These are phyloP conservation scores for Aquilaria sinensis DNA, from an alignment of 345 rosid genomes.

Conservation along the genomic window DNA sequence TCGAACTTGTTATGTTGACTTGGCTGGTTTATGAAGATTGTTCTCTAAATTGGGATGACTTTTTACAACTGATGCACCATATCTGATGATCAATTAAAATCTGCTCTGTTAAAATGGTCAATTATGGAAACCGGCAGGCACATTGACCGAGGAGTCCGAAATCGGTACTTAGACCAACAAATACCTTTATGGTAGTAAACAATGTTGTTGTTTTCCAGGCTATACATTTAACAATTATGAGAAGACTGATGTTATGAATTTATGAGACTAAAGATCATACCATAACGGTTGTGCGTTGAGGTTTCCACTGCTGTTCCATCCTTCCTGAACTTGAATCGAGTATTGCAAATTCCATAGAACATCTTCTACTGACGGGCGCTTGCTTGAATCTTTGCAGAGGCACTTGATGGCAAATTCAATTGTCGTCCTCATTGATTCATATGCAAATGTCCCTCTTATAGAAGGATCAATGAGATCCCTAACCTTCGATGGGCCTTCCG, in stretches of 20 bases:
- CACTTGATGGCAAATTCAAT: constrained; percentile 69
- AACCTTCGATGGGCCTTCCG: constrained; percentile 51
- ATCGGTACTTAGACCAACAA: too few species aligned
- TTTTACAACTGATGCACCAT: background rate
- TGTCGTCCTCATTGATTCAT: constrained; percentile 69
- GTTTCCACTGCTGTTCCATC: constrained; percentile 83
- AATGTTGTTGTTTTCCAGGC: too few species aligned
- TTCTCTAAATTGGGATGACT: constrained; percentile 13
- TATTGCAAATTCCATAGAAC: constrained; percentile 94
- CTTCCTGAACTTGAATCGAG: constrained; percentile 84
- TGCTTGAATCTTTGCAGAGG: constrained; percentile 47
- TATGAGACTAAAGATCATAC: background rate
- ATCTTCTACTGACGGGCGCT: constrained; percentile 83
- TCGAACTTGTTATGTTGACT: constrained; percentile 13
- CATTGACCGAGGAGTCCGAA: too few species aligned
- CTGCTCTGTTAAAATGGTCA: too few species aligned
- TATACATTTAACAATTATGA: too few species aligned
- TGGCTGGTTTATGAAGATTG: constrained; percentile 10
- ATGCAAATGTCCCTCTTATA: constrained; percentile 60
- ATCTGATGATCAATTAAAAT: too few species aligned
- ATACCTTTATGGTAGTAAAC: too few species aligned
- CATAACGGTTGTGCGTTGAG: constrained; percentile 32
- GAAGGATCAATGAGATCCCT: constrained; percentile 48
- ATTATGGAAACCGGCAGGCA: too few species aligned
- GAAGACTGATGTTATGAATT: background rate